Percentiles rank a stretch among this genome's conserved stretches.
phyloP scores from a whole-genome alignment of 805 yeast species.

The Metschnikowia drakensbergensis region DNA sequence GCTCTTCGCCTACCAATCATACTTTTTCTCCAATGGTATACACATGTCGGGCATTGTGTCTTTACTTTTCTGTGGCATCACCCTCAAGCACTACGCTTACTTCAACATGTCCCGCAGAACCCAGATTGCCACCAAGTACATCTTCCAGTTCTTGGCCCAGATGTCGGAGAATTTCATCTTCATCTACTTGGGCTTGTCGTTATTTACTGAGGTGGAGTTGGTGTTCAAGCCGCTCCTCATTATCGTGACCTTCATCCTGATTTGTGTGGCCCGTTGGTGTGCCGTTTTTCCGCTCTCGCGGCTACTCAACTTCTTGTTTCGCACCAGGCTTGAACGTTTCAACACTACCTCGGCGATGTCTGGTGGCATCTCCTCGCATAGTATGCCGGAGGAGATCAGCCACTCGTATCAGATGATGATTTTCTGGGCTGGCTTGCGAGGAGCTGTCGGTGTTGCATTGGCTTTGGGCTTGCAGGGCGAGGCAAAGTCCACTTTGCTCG shows the following conservation, averaged over 20 bases:
- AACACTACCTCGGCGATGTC: constrained; percentile 23
- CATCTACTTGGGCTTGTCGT: constrained; percentile 87
- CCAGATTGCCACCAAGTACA: constrained; percentile 92
- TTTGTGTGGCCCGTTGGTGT: constrained; percentile 94
- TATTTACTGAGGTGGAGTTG: constrained; percentile 93
- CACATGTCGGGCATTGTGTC: constrained; percentile 99
- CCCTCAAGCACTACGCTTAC: constrained; percentile 94
- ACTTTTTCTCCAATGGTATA: constrained; percentile 96
- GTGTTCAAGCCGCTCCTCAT: constrained; percentile 92
- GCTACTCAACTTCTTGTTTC: constrained; percentile 73
- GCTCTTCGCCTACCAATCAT: constrained; percentile 89
- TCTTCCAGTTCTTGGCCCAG: constrained; percentile 91
- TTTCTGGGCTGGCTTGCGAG: constrained; percentile 98
- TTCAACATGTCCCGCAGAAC: constrained; percentile 96
- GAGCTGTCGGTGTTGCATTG: constrained; percentile 98
- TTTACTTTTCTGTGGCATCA: constrained; percentile 90
- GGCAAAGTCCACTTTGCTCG: constrained; percentile 78
- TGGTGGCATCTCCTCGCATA: constrained; percentile 40
- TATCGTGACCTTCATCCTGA: constrained; percentile 82
- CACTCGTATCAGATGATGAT: constrained; percentile 97
- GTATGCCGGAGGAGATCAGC: constrained; percentile 82
- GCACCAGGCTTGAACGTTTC: constrained; percentile 49
- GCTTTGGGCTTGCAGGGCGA: constrained; percentile 98
- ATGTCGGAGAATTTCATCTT: constrained; percentile 94
- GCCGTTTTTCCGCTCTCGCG: constrained; percentile 94